These are phyloP conservation scores for Eragrostis tef DNA, from an alignment of 202 grass and related monocot genomes.

Conservation along the genomic window DNA sequence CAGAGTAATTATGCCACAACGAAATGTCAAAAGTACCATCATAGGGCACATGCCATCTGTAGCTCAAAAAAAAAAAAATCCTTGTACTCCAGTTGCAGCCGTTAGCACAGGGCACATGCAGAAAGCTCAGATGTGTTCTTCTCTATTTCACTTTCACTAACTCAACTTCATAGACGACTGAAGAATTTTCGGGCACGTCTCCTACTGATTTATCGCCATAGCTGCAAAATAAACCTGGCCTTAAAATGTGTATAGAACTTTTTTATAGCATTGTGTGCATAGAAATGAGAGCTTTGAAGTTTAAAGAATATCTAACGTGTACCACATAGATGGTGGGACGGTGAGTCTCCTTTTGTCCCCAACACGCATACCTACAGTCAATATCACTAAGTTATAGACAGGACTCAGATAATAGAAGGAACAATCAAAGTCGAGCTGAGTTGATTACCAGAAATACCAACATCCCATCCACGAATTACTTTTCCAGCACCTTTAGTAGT, in stretches of 20 bases:
- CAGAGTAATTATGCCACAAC: no score
- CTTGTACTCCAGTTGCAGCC: no score
- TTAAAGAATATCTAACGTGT: conserved; percentile 13
- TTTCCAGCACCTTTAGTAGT: conserved; percentile 61
- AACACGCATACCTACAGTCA: conserved; percentile 56
- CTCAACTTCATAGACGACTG: conserved; percentile 80
- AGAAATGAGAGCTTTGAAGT: background rate
- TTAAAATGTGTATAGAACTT: background rate
- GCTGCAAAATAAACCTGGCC: conserved; percentile 48
- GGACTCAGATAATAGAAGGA: background rate
- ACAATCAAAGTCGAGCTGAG: background rate
- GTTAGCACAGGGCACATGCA: background rate
- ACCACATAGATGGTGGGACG: conserved; percentile 81
- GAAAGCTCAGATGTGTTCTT: background rate
- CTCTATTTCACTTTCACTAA: conserved; percentile 60
- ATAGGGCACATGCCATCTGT: no score
- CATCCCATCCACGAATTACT: conserved; percentile 78
- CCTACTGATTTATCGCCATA: conserved; percentile 48
- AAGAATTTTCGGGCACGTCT: conserved; percentile 67
- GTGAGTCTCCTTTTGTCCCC: conserved; percentile 75
- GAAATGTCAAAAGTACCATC: no score
- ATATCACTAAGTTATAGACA: background rate
- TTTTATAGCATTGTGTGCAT: background rate
- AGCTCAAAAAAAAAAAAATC: no score
- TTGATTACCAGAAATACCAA: conserved; percentile 69